phyloP scores from a whole-genome alignment of 805 yeast species.

The Candida dendrica region DNA sequence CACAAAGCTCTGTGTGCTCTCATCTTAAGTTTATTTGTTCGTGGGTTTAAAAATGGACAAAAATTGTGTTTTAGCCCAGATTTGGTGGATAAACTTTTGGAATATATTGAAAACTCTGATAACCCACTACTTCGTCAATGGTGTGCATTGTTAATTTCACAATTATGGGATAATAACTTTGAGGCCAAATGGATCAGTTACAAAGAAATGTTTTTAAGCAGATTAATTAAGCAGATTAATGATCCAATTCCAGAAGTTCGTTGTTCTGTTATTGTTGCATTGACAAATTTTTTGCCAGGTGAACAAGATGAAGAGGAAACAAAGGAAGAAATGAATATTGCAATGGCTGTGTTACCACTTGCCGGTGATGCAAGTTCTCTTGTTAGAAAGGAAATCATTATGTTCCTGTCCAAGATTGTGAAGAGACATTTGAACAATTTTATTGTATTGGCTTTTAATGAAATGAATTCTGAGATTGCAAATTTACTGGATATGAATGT shows the following conservation, averaged over 20 bases:
- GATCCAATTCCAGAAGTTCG: slow-evolving; percentile 97
- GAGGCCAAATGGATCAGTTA: slow-evolving; percentile 70
- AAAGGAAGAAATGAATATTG: slow-evolving; percentile 61
- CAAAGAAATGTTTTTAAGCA: slow-evolving; percentile 54
- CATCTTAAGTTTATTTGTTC: slow-evolving; percentile 75
- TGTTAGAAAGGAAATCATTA: slow-evolving; percentile 79
- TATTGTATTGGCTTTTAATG: slow-evolving; percentile 79
- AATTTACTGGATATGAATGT: slow-evolving; percentile 38
- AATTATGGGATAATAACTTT: slow-evolving; percentile 63
- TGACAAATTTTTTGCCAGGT: slow-evolving; percentile 60
- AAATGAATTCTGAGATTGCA: slow-evolving; percentile 67
- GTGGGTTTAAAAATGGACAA: slow-evolving; percentile 76
- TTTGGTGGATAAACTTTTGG: slow-evolving; percentile 57
- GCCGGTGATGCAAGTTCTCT: slow-evolving; percentile 85
- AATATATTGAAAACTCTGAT: slow-evolving; percentile 64
- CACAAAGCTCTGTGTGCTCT: slow-evolving; percentile 96
- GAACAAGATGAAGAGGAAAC: slow-evolving; percentile 35
- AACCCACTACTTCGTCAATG: slow-evolving; percentile 87
- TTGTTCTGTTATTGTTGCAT: slow-evolving; percentile 70
- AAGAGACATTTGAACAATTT: slow-evolving; percentile 65
- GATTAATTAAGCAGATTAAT: slow-evolving; percentile 49
- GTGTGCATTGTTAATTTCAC: slow-evolving; percentile 76
- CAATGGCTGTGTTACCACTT: slow-evolving; percentile 57
- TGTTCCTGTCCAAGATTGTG: slow-evolving; percentile 70
- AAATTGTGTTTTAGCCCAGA: slow-evolving; percentile 70